Conservation (phyloP, 352 stramenopile species). For the Lagenidium giganteum region DNA sequence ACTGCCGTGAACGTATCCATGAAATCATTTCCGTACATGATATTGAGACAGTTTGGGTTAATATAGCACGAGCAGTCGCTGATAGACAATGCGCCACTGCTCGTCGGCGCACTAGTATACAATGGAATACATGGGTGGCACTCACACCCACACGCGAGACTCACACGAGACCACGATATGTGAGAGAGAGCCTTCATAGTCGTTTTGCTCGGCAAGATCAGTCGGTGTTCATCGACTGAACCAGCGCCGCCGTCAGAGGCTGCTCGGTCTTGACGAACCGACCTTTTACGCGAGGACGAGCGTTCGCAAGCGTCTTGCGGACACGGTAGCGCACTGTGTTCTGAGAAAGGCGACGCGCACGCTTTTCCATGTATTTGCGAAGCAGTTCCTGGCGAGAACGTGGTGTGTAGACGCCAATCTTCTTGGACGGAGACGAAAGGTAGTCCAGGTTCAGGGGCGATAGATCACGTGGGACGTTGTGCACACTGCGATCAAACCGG, state of each 20-base stretch:
- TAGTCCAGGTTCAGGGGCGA: slow-evolving; percentile 43
- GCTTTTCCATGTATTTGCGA: slow-evolving; percentile 78
- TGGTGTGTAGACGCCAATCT: slow-evolving; percentile 68
- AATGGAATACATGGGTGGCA: too few relatives aligned
- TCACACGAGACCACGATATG: too few relatives aligned
- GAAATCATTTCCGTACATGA: too few relatives aligned
- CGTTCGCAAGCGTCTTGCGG: slow-evolving; percentile 76
- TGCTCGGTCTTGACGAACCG: slow-evolving; percentile 82
- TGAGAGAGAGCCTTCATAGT: too few relatives aligned
- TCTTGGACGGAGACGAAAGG: slow-evolving; percentile 28
- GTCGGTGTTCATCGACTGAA: slow-evolving; percentile 25
- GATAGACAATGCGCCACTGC: too few relatives aligned
- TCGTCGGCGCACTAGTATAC: too few relatives aligned
- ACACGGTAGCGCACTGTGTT: slow-evolving; percentile 77
- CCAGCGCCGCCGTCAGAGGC: slow-evolving; percentile 59
- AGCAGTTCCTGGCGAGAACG: slow-evolving; percentile 57
- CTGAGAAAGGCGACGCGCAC: slow-evolving; percentile 61
- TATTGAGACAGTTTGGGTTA: too few relatives aligned
- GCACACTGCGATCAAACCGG: slow-evolving; percentile 21
- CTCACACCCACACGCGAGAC: too few relatives aligned
- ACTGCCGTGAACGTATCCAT: too few relatives aligned
- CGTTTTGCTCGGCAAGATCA: too few relatives aligned
- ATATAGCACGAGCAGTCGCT: too few relatives aligned
- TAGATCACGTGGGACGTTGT: slow-evolving; percentile 32
- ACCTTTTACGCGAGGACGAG: slow-evolving; percentile 68